Evolutionary conservation across 176 grass and related monocot genomes (phyloP).

Genomic region (Hordeum marinum): DNA sequence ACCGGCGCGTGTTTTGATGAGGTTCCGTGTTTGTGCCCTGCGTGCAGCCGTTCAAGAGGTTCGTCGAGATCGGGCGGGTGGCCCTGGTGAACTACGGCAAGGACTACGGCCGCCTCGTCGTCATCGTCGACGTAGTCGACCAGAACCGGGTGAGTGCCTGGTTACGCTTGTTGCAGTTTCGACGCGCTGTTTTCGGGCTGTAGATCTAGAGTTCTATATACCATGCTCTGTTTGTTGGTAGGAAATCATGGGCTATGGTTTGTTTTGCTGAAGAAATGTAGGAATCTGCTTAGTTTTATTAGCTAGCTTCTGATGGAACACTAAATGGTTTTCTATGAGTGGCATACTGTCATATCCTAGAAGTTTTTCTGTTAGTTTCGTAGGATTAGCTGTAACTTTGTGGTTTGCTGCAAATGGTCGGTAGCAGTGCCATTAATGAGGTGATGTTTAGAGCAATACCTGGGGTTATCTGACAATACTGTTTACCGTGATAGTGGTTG

Average conservation of each 20-base stretch:
- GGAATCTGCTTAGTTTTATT: not conserved
- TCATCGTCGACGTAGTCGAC: constrained; percentile 82
- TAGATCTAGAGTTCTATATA: not conserved
- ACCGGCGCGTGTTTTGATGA: not conserved
- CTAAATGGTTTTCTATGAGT: not conserved
- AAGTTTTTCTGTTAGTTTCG: not conserved
- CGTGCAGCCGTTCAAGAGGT: constrained; percentile 76
- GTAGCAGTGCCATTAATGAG: no score
- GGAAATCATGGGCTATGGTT: not conserved
- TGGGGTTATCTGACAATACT: not conserved
- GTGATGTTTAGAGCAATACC: no score
- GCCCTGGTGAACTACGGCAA: constrained; percentile 89
- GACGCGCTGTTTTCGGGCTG: not conserved
- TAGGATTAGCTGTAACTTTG: not conserved
- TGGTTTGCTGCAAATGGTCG: not conserved
- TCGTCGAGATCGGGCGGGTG: constrained; percentile 88
- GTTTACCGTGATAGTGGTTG: not conserved
- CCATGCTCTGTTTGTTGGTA: not conserved
- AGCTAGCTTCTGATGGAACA: not conserved
- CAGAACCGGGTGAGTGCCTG: constrained; percentile 58
- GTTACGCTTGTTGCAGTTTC: not conserved
- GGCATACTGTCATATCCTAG: not conserved
- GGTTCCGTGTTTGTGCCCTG: not conserved
- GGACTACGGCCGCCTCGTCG: constrained; percentile 73
- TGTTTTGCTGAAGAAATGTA: not conserved